These are phyloP conservation scores for Botryotinia globosa DNA, from an alignment of 2,329 filamentous ascomycete species.

Conservation along the genomic window DNA sequence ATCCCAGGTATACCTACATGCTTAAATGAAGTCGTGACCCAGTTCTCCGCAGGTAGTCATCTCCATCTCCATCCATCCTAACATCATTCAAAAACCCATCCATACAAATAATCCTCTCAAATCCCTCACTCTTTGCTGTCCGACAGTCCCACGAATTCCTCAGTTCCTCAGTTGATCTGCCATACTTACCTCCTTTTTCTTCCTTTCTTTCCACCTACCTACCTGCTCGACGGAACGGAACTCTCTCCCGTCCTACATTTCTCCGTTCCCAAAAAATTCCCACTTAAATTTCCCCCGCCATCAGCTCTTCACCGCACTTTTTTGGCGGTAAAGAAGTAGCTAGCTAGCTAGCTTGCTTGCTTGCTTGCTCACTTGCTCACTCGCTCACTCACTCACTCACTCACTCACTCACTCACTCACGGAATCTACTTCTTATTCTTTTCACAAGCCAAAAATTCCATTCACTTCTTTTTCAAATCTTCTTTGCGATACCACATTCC, in stretches of 20 bases:
- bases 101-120: not conserved
- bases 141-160: not conserved
- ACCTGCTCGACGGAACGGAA: not conserved
- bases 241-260: not conserved
- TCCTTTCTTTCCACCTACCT: not conserved
- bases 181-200: not conserved
- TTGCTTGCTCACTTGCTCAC: not conserved
- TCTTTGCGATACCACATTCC: not conserved
- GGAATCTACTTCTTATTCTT: not conserved
- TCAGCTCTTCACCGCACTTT: conserved; percentile 16
- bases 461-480: not conserved
- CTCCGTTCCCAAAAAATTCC: not conserved
- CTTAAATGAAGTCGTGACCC: conserved; percentile 5
- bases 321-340: conserved; percentile 16
- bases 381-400: too few species aligned
- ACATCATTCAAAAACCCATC: conserved; percentile 1
- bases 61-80: not conserved
- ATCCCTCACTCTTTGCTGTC: conserved; percentile 1
- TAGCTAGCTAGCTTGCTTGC: not conserved
- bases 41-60: not conserved
- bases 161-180: conserved; percentile 1
- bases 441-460: conserved; percentile 10
- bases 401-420: too few species aligned
- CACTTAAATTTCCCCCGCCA: conserved; percentile 11
- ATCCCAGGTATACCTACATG: not conserved